phyloP scores from a whole-genome alignment of 2,329 filamentous ascomycete species.

The Diaporthe aspalathi region DNA sequence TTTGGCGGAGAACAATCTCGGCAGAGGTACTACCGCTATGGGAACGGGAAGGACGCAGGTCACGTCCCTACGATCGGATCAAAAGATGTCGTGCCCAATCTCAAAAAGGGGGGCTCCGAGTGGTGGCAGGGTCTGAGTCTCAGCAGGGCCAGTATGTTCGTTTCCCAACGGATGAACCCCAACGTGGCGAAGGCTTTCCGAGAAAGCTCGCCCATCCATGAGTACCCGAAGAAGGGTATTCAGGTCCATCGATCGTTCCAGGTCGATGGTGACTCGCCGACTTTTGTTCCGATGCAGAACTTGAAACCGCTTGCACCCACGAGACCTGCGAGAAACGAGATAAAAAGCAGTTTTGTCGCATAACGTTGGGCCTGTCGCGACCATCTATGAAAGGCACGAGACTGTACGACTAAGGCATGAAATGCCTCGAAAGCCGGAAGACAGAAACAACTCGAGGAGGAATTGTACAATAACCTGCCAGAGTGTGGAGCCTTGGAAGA shows the following conservation, averaged over 20 bases:
- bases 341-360: neutral
- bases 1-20: conserved; percentile 20
- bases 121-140: conserved; percentile 19
- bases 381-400: neutral
- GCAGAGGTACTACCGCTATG: conserved; percentile 18
- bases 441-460: neutral
- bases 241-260: neutral
- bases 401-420: neutral
- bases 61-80: neutral
- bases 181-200: neutral
- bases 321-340: neutral
- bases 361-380: neutral
- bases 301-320: neutral
- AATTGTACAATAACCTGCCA: neutral
- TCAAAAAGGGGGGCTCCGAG: conserved; percentile 1
- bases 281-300: conserved; percentile 19
- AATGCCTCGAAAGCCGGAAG: neutral
- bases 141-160: conserved; percentile 27
- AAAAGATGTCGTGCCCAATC: neutral
- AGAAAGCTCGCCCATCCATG: conserved; percentile 5
- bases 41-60: neutral
- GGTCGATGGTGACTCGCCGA: neutral
- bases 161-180: conserved; percentile 23
- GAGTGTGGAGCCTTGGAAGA: neutral
- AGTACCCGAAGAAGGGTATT: neutral